Percentiles rank a stretch among this genome's conserved stretches.
Evolutionary conservation across 2,329 filamentous ascomycete species (phyloP).

Genomic region (Aspergillus awamori): DNA sequence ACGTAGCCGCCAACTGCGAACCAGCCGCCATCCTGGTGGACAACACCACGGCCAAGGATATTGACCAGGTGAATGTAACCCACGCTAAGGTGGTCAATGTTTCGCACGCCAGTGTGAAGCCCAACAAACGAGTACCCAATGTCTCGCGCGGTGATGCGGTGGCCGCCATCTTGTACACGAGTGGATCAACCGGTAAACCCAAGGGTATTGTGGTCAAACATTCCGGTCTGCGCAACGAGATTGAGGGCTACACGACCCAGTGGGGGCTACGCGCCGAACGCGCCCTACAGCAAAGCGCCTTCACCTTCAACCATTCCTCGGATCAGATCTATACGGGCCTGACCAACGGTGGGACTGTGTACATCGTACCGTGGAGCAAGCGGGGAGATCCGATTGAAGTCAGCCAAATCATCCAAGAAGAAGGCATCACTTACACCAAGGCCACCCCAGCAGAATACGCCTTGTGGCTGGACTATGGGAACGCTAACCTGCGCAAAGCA

Average conservation of each 20-base stretch:
- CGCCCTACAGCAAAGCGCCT: conserved; percentile 23
- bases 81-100: neutral
- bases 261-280: conserved; percentile 12
- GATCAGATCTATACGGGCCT: conserved; percentile 25
- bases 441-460: conserved; percentile 28
- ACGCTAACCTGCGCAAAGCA: conserved; percentile 15
- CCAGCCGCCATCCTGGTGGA: conserved; percentile 8
- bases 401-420: conserved; percentile 18
- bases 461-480: conserved; percentile 19
- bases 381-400: conserved; percentile 26
- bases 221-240: conserved; percentile 16
- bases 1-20: conserved; percentile 2
- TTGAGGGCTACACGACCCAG: conserved; percentile 13
- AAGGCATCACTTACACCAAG: conserved; percentile 25
- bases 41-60: neutral
- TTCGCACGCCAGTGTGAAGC: neutral
- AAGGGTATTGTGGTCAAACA: conserved; percentile 46
- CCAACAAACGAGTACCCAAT: neutral
- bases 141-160: neutral
- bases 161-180: conserved; percentile 36
- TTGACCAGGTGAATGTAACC: neutral
- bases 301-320: conserved; percentile 20
- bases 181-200: conserved; percentile 36
- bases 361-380: conserved; percentile 16
- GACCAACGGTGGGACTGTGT: conserved; percentile 22